phyloP scores from a whole-genome alignment of 106 monocot species.

The Alisma plantagoaquatica region DNA sequence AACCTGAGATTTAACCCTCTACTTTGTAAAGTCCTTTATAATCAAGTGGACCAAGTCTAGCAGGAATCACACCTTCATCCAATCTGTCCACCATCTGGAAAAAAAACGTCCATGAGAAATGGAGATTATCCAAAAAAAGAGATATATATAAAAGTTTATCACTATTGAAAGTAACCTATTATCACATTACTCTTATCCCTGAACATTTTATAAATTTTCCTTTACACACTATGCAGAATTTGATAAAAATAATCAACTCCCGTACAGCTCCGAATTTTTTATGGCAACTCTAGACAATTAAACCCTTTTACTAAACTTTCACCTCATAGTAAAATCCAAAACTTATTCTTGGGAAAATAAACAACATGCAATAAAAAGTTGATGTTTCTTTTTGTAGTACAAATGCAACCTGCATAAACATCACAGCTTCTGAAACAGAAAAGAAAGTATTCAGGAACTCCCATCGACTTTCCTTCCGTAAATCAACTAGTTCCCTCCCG shows the following conservation, averaged over 20 bases:
- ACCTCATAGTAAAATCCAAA: no score
- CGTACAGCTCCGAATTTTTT: no score
- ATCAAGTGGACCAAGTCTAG: constrained; percentile 80
- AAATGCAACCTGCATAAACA: constrained; percentile 83
- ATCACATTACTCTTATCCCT: no score
- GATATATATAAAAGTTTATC: background rate
- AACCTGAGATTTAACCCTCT: no score
- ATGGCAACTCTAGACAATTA: no score
- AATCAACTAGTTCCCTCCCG: constrained; percentile 94
- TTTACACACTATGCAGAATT: no score
- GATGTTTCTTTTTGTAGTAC: background rate
- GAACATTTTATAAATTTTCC: no score
- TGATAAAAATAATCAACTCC: no score
- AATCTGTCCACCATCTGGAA: constrained; percentile 90
- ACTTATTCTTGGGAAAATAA: no score
- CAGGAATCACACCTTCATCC: constrained; percentile 71
- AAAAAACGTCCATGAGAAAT: background rate
- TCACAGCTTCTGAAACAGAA: constrained; percentile 98
- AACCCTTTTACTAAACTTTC: no score
- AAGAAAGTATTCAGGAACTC: constrained; percentile 96
- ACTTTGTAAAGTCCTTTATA: constrained; percentile 82
- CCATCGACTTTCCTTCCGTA: constrained; percentile 83
- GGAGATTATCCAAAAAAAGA: background rate
- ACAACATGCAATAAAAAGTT: no score
- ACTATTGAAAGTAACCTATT: no score